Evolutionary conservation across 1,139 yeast genomes (phyloP).

Genomic region (Arxiozyma telluris): DNA sequence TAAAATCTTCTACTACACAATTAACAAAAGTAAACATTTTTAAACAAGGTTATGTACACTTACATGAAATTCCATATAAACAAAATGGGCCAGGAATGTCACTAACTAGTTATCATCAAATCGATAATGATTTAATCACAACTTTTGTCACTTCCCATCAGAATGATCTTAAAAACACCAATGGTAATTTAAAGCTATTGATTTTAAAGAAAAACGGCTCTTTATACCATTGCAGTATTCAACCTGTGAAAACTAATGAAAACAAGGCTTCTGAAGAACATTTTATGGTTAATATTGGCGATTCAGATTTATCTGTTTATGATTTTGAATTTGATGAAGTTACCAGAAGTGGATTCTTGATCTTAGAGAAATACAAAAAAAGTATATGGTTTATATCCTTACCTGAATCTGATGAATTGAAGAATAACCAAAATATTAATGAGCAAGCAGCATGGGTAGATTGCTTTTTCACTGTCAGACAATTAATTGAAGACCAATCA

Average conservation of each 20-base stretch:
- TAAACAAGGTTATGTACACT: slow-evolving; percentile 24
- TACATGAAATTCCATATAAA: slow-evolving; percentile 22
- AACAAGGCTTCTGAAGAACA: slow-evolving; percentile 1
- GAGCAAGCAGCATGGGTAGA: slow-evolving; percentile 39
- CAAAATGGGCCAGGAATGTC: slow-evolving; percentile 21
- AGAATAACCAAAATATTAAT: slow-evolving; percentile 19
- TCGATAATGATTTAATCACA: slow-evolving; percentile 24
- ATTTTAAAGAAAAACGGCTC: slow-evolving; percentile 35
- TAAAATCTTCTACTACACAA: not conserved
- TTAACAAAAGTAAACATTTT: slow-evolving; percentile 7
- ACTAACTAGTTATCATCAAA: slow-evolving; percentile 17
- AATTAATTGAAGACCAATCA: slow-evolving; percentile 29
- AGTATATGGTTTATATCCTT: slow-evolving; percentile 52
- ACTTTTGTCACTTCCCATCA: slow-evolving; percentile 33
- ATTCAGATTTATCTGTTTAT: slow-evolving; percentile 62
- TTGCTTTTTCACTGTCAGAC: slow-evolving; percentile 41
- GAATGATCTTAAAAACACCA: slow-evolving; percentile 32
- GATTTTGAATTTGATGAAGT: slow-evolving; percentile 63
- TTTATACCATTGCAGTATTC: slow-evolving; percentile 22
- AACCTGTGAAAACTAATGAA: not conserved
- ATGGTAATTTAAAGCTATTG: slow-evolving; percentile 31
- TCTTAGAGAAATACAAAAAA: slow-evolving; percentile 50
- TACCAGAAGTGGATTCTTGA: slow-evolving; percentile 50
- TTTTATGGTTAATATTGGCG: slow-evolving; percentile 31
- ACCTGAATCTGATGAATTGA: slow-evolving; percentile 11